phyloP scores from a whole-genome alignment of 2,329 filamentous ascomycete genomes.

The Calonectria multiphialidica region DNA sequence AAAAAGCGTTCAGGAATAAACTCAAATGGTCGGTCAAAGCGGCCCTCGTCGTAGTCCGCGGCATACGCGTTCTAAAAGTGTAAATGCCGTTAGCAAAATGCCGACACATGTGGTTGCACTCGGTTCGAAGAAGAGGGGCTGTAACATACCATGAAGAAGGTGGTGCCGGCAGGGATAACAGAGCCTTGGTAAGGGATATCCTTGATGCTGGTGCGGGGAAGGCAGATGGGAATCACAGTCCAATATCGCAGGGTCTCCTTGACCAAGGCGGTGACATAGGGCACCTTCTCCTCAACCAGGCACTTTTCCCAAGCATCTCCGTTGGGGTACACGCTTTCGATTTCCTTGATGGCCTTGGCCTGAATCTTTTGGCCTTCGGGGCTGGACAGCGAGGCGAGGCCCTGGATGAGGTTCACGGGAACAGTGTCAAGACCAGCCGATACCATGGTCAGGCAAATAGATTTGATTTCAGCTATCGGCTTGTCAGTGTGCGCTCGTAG shows the following conservation, averaged over 20 bases:
- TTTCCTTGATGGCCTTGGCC: conserved; percentile 75
- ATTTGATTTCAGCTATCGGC: conserved; percentile 77
- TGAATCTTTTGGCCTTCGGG: conserved; percentile 78
- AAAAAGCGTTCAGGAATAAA: conserved; percentile 82
- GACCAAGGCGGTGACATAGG: conserved; percentile 82
- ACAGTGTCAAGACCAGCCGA: conserved; percentile 86
- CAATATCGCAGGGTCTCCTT: conserved; percentile 85
- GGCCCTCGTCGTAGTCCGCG: conserved; percentile 77
- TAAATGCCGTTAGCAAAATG: not conserved
- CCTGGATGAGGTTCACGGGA: conserved; percentile 83
- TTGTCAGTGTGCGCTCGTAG: fast-evolving
- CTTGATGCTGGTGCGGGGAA: conserved; percentile 79
- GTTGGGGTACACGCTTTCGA: conserved; percentile 77
- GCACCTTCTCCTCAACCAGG: conserved; percentile 78
- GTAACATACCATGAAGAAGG: conserved; percentile 78
- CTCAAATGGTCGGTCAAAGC: conserved; percentile 72
- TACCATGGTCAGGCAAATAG: conserved; percentile 86
- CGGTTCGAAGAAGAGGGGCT: not conserved
- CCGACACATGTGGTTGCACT: not conserved
- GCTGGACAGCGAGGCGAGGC: conserved; percentile 80
- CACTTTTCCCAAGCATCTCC: conserved; percentile 83
- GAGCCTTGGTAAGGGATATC: conserved; percentile 77
- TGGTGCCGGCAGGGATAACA: conserved; percentile 79
- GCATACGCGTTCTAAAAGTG: conserved; percentile 74
- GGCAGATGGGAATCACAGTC: conserved; percentile 83